Conservation (phyloP, 2,329 filamentous ascomycete species). For the Neobulgaria alba region DNA sequence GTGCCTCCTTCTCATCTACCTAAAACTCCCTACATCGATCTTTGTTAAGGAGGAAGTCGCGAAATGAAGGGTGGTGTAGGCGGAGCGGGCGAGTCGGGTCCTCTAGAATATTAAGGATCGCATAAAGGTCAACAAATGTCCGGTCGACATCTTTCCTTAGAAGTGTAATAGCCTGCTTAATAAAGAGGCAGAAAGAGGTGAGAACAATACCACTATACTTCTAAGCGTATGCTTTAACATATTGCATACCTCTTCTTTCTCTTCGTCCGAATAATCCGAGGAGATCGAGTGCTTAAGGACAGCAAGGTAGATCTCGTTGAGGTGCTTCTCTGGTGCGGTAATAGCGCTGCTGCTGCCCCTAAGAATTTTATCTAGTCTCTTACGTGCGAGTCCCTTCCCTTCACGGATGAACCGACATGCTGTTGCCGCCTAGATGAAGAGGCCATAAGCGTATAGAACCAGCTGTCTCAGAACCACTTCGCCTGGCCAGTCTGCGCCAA, state of each 20-base stretch:
- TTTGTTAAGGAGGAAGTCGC: conserved; percentile 27
- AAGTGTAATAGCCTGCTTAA: conserved; percentile 7
- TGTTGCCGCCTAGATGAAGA: conserved; percentile 25
- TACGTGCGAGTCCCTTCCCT: conserved; percentile 5
- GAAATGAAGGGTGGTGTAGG: conserved; percentile 27
- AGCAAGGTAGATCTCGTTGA: conserved; percentile 11
- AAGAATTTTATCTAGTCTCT: conserved; percentile 8
- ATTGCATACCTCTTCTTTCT: conserved; percentile 6
- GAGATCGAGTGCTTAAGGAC: conserved; percentile 10
- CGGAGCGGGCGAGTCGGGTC: conserved; percentile 8
- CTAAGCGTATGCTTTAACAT: conserved; percentile 8
- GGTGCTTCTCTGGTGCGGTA: conserved; percentile 9
- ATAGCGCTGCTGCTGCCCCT: conserved; percentile 3
- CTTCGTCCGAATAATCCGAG: conserved; percentile 6
- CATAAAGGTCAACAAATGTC: conserved; percentile 9
- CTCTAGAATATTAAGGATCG: conserved; percentile 21
- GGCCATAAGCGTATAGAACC: conserved; percentile 4
- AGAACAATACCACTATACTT: conserved; percentile 6
- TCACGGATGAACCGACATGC: conserved; percentile 16
- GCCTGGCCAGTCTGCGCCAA: conserved; percentile 6
- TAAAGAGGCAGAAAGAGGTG: conserved; percentile 6
- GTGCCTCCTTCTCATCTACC: conserved; percentile 3
- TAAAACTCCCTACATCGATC: conserved; percentile 9
- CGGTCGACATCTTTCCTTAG: not conserved
- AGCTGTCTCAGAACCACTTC: conserved; percentile 8